Evolutionary conservation across 2,329 filamentous ascomycete genomes (phyloP).

Genomic region (Onygena corvina): DNA sequence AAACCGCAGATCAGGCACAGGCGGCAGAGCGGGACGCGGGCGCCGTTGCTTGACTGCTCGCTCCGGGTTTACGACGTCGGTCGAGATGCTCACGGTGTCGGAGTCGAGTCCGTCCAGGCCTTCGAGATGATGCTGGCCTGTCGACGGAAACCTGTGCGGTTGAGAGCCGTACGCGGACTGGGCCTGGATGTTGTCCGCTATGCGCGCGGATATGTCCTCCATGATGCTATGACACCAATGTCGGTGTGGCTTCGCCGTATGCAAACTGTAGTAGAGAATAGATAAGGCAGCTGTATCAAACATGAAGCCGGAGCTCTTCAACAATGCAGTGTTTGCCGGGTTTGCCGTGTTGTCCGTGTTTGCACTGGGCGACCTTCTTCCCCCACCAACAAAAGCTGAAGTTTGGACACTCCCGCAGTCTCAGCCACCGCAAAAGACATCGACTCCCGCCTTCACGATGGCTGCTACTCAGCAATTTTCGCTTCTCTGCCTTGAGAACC

Average conservation of each 20-base stretch:
- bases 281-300: no score
- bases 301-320: no score
- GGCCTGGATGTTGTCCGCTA: constrained; percentile 69
- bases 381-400: constrained; percentile 1
- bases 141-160: constrained; percentile 47
- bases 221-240: constrained; percentile 36
- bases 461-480: constrained; percentile 65
- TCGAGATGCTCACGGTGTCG: constrained; percentile 36
- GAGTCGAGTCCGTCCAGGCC: constrained; percentile 44
- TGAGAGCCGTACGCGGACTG: constrained; percentile 57
- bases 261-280: no score
- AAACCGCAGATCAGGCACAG: constrained; percentile 72
- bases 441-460: constrained; percentile 42
- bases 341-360: constrained; percentile 4
- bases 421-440: constrained; percentile 10
- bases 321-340: neutral
- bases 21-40: constrained; percentile 48
- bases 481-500: constrained; percentile 92
- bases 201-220: constrained; percentile 49
- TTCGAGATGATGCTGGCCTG: constrained; percentile 64
- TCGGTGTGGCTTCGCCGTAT: no score
- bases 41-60: constrained; percentile 25
- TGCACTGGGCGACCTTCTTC: neutral
- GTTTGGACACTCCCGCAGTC: constrained; percentile 10
- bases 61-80: constrained; percentile 35